Evolutionary conservation across 306 rosid species (phyloP).

Genomic region (Alnus rubra): DNA sequence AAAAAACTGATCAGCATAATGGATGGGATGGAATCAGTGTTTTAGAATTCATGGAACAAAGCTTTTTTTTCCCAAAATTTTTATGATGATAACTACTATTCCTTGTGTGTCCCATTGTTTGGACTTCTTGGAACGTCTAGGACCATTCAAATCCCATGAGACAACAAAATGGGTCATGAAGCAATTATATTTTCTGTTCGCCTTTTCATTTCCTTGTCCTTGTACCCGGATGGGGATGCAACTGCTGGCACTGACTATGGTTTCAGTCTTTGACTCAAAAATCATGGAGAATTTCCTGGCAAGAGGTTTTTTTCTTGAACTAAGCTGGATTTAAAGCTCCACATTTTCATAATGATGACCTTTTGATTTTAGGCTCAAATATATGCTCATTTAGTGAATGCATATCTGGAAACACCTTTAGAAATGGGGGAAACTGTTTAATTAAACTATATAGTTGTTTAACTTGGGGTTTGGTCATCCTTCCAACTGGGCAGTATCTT

Average conservation of each 20-base stretch:
- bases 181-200: background rate
- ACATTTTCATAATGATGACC: background rate
- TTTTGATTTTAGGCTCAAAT: background rate
- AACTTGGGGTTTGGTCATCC: background rate
- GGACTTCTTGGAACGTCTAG: background rate
- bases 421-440: background rate
- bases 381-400: background rate
- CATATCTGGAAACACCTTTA: background rate
- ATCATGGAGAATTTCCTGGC: background rate
- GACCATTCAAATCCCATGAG: background rate
- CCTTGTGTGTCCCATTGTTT: background rate
- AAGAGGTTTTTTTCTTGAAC: background rate
- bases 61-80: too few species aligned
- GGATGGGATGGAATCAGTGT: background rate
- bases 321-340: background rate
- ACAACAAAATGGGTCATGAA: background rate
- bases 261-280: background rate
- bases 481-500: background rate
- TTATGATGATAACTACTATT: background rate
- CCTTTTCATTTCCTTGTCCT: background rate
- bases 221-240: background rate
- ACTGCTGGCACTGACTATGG: background rate
- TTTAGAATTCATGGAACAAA: background rate
- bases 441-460: background rate
- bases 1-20: background rate